These are phyloP conservation scores for Linanthus parryae DNA, from an alignment of 148 eudicot species.

Conservation along the genomic window DNA sequence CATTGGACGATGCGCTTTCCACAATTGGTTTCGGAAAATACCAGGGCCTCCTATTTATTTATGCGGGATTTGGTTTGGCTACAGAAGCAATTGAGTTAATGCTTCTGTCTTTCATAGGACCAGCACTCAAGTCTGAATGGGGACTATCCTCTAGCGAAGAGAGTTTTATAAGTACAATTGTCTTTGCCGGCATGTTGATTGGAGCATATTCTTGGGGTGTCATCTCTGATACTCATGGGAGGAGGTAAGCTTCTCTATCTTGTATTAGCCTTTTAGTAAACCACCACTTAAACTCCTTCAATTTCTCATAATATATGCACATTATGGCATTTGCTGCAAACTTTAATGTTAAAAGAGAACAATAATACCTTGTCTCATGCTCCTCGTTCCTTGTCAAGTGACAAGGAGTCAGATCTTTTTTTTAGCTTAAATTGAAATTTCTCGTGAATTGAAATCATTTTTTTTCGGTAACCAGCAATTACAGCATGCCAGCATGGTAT, in stretches of 20 bases:
- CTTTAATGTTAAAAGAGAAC: too few relatives aligned
- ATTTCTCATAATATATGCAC: too few relatives aligned
- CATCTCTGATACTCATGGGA: slow-evolving; percentile 35
- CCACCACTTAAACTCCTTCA: too few relatives aligned
- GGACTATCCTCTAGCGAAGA: slow-evolving; percentile 28
- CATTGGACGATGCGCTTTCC: slow-evolving; percentile 26
- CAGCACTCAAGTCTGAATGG: slow-evolving; percentile 33
- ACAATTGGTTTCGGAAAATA: slow-evolving; percentile 29
- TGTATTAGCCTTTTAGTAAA: too few relatives aligned
- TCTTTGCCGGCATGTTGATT: slow-evolving; percentile 35
- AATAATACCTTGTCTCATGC: too few relatives aligned
- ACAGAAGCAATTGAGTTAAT: slow-evolving; percentile 38
- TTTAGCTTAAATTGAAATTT: too few relatives aligned
- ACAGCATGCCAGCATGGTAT: too few relatives aligned
- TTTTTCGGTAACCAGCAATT: too few relatives aligned
- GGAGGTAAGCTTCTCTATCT: slow-evolving; percentile 16
- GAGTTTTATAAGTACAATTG: slow-evolving; percentile 28
- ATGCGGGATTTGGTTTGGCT: slow-evolving; percentile 42
- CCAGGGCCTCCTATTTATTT: slow-evolving; percentile 27
- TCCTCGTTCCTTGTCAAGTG: too few relatives aligned
- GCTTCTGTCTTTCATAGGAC: slow-evolving; percentile 39
- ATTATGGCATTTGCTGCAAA: too few relatives aligned
- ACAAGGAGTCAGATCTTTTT: too few relatives aligned
- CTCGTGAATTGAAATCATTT: too few relatives aligned
- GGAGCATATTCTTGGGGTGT: slow-evolving; percentile 39